phyloP scores from a whole-genome alignment of 352 stramenopile species.

The Phytophthora cryptogea region DNA sequence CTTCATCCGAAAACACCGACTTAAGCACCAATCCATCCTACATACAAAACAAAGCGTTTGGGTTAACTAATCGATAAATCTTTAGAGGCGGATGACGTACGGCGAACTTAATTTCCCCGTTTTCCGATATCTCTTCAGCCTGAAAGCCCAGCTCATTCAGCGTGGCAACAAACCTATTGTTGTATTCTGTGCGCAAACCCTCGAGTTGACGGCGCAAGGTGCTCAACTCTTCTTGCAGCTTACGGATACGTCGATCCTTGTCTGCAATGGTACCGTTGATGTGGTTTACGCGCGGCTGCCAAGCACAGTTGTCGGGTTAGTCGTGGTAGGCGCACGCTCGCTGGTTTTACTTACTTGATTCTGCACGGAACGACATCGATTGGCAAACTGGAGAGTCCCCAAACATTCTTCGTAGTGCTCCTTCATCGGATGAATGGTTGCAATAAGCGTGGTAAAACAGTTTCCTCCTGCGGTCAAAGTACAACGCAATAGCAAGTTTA shows the following conservation, averaged over 20 bases:
- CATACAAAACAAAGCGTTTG: neutral
- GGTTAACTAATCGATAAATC: neutral
- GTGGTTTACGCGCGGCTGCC: slow-evolving; percentile 78
- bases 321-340: neutral
- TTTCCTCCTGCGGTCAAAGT: slow-evolving; percentile 65
- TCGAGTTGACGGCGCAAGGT: slow-evolving; percentile 68
- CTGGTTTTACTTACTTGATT: slow-evolving; percentile 65
- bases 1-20: slow-evolving; percentile 58
- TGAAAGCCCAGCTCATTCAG: slow-evolving; percentile 83
- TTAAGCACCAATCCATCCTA: slow-evolving; percentile 74
- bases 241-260: slow-evolving; percentile 85
- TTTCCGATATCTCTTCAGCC: slow-evolving; percentile 75
- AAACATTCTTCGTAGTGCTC: slow-evolving; percentile 92
- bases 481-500: neutral
- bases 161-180: slow-evolving; percentile 69
- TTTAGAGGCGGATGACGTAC: slow-evolving; percentile 31
- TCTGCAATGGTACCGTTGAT: slow-evolving; percentile 85
- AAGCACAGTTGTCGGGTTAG: slow-evolving; percentile 3
- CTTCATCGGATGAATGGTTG: slow-evolving; percentile 88
- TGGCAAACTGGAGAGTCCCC: slow-evolving; percentile 91
- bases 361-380: slow-evolving; percentile 89
- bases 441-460: slow-evolving; percentile 84
- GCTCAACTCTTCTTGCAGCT: slow-evolving; percentile 77
- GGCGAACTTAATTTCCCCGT: slow-evolving; percentile 82
- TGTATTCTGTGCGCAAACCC: slow-evolving; percentile 72